These are phyloP conservation scores for Aspergillus carbonarius DNA, from an alignment of 2,329 filamentous ascomycete genomes.

Conservation along the genomic window DNA sequence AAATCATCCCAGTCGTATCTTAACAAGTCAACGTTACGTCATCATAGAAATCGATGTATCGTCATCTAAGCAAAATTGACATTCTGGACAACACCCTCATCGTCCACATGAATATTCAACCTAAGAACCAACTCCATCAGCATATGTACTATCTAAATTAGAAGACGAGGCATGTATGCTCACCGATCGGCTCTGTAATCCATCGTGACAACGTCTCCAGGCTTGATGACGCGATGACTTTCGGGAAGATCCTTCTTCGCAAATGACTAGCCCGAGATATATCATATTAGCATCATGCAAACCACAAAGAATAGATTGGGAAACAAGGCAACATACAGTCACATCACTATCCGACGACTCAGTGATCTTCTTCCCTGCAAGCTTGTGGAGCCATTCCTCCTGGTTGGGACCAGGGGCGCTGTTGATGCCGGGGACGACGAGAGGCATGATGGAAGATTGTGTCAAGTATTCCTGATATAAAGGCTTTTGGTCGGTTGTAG, in stretches of 20 bases:
- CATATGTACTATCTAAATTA: background rate
- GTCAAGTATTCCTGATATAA: background rate
- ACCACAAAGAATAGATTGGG: background rate
- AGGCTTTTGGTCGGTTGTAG: background rate
- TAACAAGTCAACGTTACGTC: background rate
- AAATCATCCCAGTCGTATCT: background rate
- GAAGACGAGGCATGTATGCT: constrained; percentile 1
- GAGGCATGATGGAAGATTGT: constrained; percentile 41
- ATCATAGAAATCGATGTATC: background rate
- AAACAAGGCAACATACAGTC: constrained; percentile 25
- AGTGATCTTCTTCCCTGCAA: constrained; percentile 48
- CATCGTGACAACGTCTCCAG: constrained; percentile 39
- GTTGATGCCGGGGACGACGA: constrained; percentile 47
- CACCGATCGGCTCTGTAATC: constrained; percentile 47
- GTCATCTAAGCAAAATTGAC: constrained; percentile 40
- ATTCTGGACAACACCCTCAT: constrained; percentile 45
- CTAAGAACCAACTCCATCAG: constrained; percentile 24
- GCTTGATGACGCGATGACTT: constrained; percentile 45
- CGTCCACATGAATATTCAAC: constrained; percentile 46
- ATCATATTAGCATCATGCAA: background rate
- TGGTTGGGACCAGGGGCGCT: constrained; percentile 31
- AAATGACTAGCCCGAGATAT: constrained; percentile 35
- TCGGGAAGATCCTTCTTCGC: constrained; percentile 48
- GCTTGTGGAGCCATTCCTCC: constrained; percentile 45
- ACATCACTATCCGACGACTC: constrained; percentile 36